A percentile compares a stretch with the other conserved stretches of the same genome.
Evolutionary conservation across 495 filamentous ascomycete genomes (phyloP).

Genomic region (Penicillium samsonianum): DNA sequence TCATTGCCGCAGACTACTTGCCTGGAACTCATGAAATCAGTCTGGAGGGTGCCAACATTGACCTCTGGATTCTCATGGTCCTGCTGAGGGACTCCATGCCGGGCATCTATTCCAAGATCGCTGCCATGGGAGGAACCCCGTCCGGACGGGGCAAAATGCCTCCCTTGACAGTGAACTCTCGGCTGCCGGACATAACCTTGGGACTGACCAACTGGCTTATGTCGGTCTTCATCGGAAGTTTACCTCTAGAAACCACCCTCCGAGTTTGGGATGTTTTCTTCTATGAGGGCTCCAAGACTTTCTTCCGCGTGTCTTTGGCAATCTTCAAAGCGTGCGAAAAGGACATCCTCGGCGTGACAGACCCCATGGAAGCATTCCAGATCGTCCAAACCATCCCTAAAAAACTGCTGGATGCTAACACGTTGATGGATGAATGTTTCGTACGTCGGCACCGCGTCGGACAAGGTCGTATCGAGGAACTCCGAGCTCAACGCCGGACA

Average conservation of each 20-base stretch:
- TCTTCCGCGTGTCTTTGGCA: slow-evolving; percentile 90
- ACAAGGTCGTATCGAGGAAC: slow-evolving; percentile 56
- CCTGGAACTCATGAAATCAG: slow-evolving; percentile 91
- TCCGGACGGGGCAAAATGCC: slow-evolving; percentile 39
- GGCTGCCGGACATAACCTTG: slow-evolving; percentile 85
- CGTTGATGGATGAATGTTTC: slow-evolving; percentile 78
- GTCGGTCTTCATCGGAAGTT: slow-evolving; percentile 88
- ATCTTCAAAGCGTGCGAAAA: slow-evolving; percentile 90
- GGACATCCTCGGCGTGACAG: slow-evolving; percentile 75
- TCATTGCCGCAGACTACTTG: slow-evolving; percentile 84
- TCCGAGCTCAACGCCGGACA: slow-evolving; percentile 40
- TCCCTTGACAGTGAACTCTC: slow-evolving; percentile 53
- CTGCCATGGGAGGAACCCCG: slow-evolving; percentile 65
- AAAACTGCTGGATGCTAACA: slow-evolving; percentile 75
- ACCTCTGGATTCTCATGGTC: slow-evolving; percentile 91
- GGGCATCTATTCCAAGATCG: slow-evolving; percentile 83
- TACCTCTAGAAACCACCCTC: slow-evolving; percentile 87
- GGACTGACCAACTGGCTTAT: slow-evolving; percentile 99
- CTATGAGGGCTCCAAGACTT: slow-evolving; percentile 90
- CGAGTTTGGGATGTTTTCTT: slow-evolving; percentile 96
- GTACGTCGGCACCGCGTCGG: slow-evolving; percentile 78
- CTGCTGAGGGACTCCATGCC: slow-evolving; percentile 81
- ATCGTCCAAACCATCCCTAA: slow-evolving; percentile 90
- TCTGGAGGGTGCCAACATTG: slow-evolving; percentile 90
- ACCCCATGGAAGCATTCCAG: slow-evolving; percentile 96